Base-by-base conservation (phyloP, 1,139 yeast species). In the Blastobotrys indianensis region DNA sequence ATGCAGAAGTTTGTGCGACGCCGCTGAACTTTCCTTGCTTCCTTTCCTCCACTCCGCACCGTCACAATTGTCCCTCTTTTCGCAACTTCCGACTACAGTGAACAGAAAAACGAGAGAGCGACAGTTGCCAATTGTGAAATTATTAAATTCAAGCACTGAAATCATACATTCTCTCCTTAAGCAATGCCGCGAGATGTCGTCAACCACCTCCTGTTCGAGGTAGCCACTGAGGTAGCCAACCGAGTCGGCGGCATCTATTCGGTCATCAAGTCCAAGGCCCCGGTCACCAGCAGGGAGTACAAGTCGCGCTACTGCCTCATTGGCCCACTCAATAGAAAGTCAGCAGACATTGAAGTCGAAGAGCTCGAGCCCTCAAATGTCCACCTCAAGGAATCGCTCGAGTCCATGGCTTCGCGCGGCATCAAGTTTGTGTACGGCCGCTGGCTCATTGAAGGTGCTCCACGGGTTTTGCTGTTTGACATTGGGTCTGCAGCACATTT, bases 391-490 rank as follows among this genome's bases (percentile, higher is more conserved):
- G 55, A 51, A n/a, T 49, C 63, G 23, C 51, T 62, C 37, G 72
- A 73, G 38, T 73, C 85, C 20, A 86, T 87, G 95, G 69, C 78
- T 45, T 75, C 76, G 31, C 75, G 96, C 40, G 98, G 98, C 17
- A 77, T 92, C 56, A 71, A 75, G 51, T 86, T 85, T 75, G 71
- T 88, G 46, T 90, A 92, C 59, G 97, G 97, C 37, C 77, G 97
- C 52, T 92, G 98, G 98, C 77, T 92, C 59, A 87, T 92, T 60
- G 98, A 92, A 64, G 97, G 97, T 20, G 95, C 97, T 1, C 98
- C 98, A 12, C 72, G 95, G 42, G 97, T 92, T 25, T 72, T 92
- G 41, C 71, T 92, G 43, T 92, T 92, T 61, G 97, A 92, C 63
- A 74, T 87, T 52, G 78, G 81, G 46, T 82, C 94, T 8, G 95